Conservation (phyloP, 1,139 yeast species). For the Geotrichum reessii region DNA sequence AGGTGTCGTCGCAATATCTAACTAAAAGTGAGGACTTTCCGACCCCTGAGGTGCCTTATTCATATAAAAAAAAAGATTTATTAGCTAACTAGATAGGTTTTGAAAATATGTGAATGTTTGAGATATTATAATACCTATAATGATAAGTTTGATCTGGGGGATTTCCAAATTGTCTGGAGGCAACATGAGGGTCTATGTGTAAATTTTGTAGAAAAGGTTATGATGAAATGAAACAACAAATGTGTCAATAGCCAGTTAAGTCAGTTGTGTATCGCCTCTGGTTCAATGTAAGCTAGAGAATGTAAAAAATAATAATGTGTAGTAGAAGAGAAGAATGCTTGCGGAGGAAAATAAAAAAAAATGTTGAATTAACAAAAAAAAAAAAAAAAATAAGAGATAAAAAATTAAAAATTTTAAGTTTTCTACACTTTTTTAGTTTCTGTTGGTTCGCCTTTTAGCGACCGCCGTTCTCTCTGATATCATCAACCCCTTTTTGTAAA, state of each 20-base stretch:
- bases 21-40: slow-evolving; percentile 17
- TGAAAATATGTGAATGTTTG: not conserved
- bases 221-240: not conserved
- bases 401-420: not conserved
- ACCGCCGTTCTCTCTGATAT: too few species aligned
- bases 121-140: slow-evolving; percentile 9
- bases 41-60: slow-evolving; percentile 16
- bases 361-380: not conserved
- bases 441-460: too few species aligned
- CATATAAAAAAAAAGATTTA: not conserved
- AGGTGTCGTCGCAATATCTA: slow-evolving; percentile 17
- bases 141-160: slow-evolving; percentile 15
- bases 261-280: not conserved
- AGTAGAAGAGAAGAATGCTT: not conserved
- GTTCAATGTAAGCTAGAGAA: not conserved
- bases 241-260: not conserved
- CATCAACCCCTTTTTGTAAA: too few species aligned
- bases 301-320: not conserved
- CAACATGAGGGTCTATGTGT: slow-evolving; percentile 8
- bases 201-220: not conserved
- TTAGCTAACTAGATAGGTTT: not conserved
- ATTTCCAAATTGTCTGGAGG: slow-evolving; percentile 15
- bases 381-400: not conserved
- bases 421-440: too few species aligned
- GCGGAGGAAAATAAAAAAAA: not conserved